These are phyloP conservation scores for Xenoacremonium recifei DNA, from an alignment of 2,329 filamentous ascomycete species.

Conservation along the genomic window DNA sequence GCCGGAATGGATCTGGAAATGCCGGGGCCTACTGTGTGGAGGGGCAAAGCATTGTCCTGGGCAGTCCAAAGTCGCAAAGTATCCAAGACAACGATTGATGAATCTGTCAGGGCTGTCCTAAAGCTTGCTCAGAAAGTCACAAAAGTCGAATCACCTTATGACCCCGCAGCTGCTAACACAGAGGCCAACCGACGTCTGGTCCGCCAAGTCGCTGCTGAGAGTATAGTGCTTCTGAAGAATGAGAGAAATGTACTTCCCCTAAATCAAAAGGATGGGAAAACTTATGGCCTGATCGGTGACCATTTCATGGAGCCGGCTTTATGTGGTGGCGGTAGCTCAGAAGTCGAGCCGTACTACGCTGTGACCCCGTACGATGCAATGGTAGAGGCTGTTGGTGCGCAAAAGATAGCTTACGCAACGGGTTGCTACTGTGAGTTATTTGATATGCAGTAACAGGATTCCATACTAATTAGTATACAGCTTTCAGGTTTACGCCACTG, in stretches of 20 bases:
- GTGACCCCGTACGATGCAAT: too few species aligned
- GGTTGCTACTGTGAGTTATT: too few species aligned
- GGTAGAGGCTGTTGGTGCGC: too few species aligned
- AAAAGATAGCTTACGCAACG: too few species aligned
- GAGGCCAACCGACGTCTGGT: too few species aligned
- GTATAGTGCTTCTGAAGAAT: slow-evolving; percentile 48
- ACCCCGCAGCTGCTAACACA: too few species aligned
- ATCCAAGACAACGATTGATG: slow-evolving; percentile 23
- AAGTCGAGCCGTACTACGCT: slow-evolving; percentile 29
- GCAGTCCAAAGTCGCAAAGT: slow-evolving; percentile 27
- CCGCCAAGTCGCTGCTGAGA: slow-evolving; percentile 49
- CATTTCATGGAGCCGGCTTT: slow-evolving; percentile 42
- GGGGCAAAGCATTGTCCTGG: slow-evolving; percentile 19
- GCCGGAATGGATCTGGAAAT: slow-evolving; percentile 34
- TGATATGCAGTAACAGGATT: too few species aligned
- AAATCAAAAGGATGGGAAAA: slow-evolving; percentile 32
- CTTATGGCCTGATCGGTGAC: slow-evolving; percentile 53
- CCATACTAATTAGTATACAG: too few species aligned
- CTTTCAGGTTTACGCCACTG: too few species aligned
- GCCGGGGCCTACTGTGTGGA: slow-evolving; percentile 33
- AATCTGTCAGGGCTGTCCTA: slow-evolving; percentile 26
- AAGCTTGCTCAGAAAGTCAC: too few species aligned
- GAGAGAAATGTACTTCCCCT: slow-evolving; percentile 23
- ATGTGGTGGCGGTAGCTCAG: slow-evolving; percentile 32
- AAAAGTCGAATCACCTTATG: too few species aligned